A percentile compares a stretch with the other conserved stretches of the same genome.
Conservation (phyloP, 2,329 filamentous ascomycete genomes). For the Mycosphaerella arachidis region DNA sequence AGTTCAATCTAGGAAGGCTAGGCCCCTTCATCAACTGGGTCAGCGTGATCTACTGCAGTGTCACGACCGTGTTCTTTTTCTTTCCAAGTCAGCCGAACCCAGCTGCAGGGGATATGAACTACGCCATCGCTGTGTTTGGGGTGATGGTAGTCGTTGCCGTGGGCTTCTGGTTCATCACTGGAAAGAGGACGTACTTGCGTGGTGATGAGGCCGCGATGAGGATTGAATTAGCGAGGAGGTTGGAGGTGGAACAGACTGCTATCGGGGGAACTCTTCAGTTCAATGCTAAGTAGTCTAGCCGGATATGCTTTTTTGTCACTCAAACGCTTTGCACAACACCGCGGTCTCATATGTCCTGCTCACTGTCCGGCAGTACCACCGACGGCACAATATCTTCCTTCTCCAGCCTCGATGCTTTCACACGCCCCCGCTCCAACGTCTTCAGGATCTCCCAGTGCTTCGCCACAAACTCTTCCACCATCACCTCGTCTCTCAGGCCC, state of each 20-base stretch:
- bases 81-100: conserved; percentile 48
- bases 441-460: conserved; percentile 28
- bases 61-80: conserved; percentile 55
- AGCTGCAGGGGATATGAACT: conserved; percentile 51
- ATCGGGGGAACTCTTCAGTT: neutral
- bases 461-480: conserved; percentile 20
- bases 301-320: too few species aligned
- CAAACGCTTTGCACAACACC: too few species aligned
- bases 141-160: conserved; percentile 51
- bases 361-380: too few species aligned
- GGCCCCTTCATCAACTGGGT: conserved; percentile 35
- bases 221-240: conserved; percentile 17
- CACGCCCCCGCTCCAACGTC: conserved; percentile 18
- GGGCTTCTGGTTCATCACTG: conserved; percentile 50
- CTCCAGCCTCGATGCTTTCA: neutral
- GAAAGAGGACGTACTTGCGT: conserved; percentile 36
- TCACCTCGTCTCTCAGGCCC: conserved; percentile 10
- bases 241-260: conserved; percentile 7
- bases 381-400: neutral
- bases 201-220: conserved; percentile 21
- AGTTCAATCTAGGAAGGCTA: conserved; percentile 44
- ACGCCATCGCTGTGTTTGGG: conserved; percentile 54
- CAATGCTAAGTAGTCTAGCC: too few species aligned
- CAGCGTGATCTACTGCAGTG: conserved; percentile 48
- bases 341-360: too few species aligned